Base-by-base conservation (phyloP, 495 filamentous ascomycete species). In the Bryoglossum gracile region DNA sequence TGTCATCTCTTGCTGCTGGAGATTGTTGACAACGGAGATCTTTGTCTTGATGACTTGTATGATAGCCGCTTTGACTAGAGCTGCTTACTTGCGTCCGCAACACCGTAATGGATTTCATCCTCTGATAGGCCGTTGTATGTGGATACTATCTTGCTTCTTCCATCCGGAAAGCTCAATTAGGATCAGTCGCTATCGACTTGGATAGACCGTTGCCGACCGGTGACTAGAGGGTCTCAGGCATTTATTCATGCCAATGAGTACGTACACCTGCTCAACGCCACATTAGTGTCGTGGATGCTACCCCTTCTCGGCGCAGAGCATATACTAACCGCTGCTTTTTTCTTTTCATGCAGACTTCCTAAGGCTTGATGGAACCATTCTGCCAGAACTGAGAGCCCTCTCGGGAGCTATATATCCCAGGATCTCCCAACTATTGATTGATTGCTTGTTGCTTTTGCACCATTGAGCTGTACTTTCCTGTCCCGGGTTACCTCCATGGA, bases 191-290 rank as follows among this genome's bases (percentile, higher is more conserved):
- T 23, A 8, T 34, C 17, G 19, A 42, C 24, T 33, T 17, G 30
- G 28, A 34, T 9, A 24, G 40, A 49, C 21, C 26, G 22, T 45
- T 38, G 22, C 51, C 50, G 48, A 21, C 55, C 55, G 43, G 46
- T 43, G 32, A 46, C 34, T 41, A 19, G 55, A n/a, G 28, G 45
- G 41, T 45, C 28, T 36, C 28, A 51, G 58, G 55, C 51, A 58
- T 57, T 32, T 17, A 50, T 53, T 46, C 14, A 50, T 51, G 46
- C 58, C 47, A 11, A 24, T 53, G 55, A 58, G 58, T 61, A 61
- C 58, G 58, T 61, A 55, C 54, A 61, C 51, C 48, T 55, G 40
- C 48, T 53, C 25, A 46, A 52, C 24, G 51, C 54, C 43, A 36
- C 42, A 38, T 33, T 38, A 21, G 48, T 45, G 30, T 55, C 37